Conservation (phyloP, 2,329 filamentous ascomycete genomes). For the Hypocreales sp. region DNA sequence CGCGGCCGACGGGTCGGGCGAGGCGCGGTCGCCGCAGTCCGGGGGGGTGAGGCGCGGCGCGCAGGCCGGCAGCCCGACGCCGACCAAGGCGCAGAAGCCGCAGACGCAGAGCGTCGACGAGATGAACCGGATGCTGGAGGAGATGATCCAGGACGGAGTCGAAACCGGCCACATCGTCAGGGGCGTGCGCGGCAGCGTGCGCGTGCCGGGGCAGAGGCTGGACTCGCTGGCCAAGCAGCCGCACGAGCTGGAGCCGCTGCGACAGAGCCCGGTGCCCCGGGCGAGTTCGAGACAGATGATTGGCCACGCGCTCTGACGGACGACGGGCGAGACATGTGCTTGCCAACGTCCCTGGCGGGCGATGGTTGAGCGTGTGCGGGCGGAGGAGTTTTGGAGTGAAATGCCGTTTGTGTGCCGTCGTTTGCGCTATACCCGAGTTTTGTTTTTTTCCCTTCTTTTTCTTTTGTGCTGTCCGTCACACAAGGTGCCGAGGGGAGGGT, state of each 20-base stretch:
- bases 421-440: conserved; percentile 5
- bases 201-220: conserved; percentile 33
- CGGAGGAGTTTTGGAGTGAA: conserved; percentile 6
- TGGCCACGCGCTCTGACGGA: conserved; percentile 10
- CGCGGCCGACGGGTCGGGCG: conserved; percentile 45
- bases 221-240: conserved; percentile 18
- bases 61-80: conserved; percentile 8
- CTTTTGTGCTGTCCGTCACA: conserved; percentile 1
- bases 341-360: no score
- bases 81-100: conserved; percentile 23
- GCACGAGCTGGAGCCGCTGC: conserved; percentile 22
- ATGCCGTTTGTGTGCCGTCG: conserved; percentile 3
- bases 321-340: no score
- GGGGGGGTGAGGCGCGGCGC: conserved; percentile 5
- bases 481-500: no score
- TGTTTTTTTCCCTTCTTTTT: conserved; percentile 1
- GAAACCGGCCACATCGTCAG: conserved; percentile 60
- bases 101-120: conserved; percentile 66
- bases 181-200: conserved; percentile 50
- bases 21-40: conserved; percentile 14
- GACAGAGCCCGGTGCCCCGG: conserved; percentile 18
- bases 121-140: conserved; percentile 84
- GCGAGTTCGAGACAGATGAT: conserved; percentile 9
- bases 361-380: no score
- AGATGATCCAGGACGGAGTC: conserved; percentile 87